Conservation (phyloP, 441 rosid species). For the Populus hybrid region DNA sequence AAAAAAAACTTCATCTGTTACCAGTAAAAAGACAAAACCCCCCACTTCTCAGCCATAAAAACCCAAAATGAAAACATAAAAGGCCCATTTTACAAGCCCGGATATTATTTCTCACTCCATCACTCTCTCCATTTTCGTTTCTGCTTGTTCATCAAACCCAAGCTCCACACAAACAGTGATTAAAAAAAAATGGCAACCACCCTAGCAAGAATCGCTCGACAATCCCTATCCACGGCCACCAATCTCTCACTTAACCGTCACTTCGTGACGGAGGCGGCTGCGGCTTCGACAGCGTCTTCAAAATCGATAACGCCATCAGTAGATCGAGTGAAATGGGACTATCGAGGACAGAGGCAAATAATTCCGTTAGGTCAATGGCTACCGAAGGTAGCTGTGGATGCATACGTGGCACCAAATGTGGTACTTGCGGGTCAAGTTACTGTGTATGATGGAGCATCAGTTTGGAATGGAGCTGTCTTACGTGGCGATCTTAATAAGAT, state of each 20-base stretch:
- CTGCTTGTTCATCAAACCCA: background rate
- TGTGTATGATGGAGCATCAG: slow-evolving; percentile 85
- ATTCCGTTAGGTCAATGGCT: slow-evolving; percentile 96
- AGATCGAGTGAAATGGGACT: slow-evolving; percentile 96
- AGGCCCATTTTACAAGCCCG: background rate
- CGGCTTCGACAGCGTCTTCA: slow-evolving; percentile 20
- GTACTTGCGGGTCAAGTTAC: slow-evolving; percentile 94
- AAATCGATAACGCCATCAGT: slow-evolving; percentile 59
- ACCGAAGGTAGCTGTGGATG: slow-evolving; percentile 94
- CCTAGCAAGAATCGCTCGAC: slow-evolving; percentile 52
- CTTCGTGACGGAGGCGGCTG: slow-evolving; percentile 16
- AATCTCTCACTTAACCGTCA: slow-evolving; percentile 13
- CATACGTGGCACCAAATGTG: slow-evolving; percentile 90
- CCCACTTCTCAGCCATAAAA: background rate
- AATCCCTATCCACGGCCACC: slow-evolving; percentile 28
- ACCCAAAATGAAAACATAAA: background rate
- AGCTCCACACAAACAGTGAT: background rate
- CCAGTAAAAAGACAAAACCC: background rate
- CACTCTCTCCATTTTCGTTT: background rate
- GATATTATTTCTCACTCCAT: background rate
- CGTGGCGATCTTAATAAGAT: slow-evolving; percentile 97
- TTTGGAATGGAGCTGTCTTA: slow-evolving; percentile 87
- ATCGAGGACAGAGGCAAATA: slow-evolving; percentile 92
- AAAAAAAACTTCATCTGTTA: no score
- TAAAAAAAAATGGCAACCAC: slow-evolving; percentile 53